Evolutionary conservation across 169 alveolate species (phyloP).

Genomic region (Plasmodium berghei): DNA sequence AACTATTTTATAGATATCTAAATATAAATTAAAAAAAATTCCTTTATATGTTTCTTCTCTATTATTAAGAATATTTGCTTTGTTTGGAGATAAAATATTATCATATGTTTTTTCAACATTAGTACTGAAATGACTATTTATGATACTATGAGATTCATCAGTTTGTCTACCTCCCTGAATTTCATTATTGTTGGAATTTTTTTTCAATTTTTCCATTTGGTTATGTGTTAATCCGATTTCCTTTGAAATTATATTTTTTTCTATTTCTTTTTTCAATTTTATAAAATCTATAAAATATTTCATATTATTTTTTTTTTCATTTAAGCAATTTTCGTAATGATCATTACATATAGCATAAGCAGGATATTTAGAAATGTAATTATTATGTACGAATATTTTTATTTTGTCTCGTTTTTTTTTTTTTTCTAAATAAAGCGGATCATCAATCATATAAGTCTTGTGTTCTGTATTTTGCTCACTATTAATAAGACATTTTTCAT

Average conservation of each 20-base stretch:
- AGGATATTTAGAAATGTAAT: slow-evolving; percentile 45
- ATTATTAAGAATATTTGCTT: background rate
- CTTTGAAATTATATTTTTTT: background rate
- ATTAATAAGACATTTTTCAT: background rate
- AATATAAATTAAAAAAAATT: slow-evolving; percentile 35
- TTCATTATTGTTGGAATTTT: too few species aligned
- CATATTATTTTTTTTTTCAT: slow-evolving; percentile 1
- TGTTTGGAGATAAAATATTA: background rate
- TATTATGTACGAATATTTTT: slow-evolving; percentile 45
- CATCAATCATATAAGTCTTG: slow-evolving; percentile 40
- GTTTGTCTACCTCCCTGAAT: too few species aligned
- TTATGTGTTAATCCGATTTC: background rate
- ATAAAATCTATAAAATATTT: slow-evolving; percentile 17
- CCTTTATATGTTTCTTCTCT: slow-evolving; percentile 1
- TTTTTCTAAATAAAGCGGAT: slow-evolving; percentile 31
- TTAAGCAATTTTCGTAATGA: background rate
- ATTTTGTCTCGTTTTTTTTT: slow-evolving; percentile 47
- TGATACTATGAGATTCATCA: too few species aligned
- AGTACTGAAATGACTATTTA: too few species aligned
- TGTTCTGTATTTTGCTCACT: background rate
- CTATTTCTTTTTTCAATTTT: background rate
- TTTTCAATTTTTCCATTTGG: background rate
- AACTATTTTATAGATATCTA: slow-evolving; percentile 59
- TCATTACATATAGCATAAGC: slow-evolving; percentile 18
- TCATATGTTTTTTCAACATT: too few species aligned